A percentile compares a stretch with the other conserved stretches of the same genome.
Conservation (phyloP, 371 early-diverging fungal genomes). For the Apophysomyces variabilis region DNA sequence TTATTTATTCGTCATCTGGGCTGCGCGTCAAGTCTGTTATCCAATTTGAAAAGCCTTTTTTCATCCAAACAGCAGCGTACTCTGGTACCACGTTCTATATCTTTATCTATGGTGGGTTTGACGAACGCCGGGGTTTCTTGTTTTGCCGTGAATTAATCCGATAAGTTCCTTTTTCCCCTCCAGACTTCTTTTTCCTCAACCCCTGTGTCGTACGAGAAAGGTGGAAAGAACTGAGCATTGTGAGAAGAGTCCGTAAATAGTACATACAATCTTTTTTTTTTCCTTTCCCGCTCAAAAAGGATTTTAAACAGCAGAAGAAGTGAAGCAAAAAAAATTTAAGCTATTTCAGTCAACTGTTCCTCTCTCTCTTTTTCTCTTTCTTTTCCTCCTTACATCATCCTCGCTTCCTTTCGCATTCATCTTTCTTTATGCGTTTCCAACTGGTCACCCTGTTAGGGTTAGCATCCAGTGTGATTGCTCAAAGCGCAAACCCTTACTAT, state of each 20-base stretch:
- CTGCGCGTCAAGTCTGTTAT: not conserved
- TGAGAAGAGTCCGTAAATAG: constrained; percentile 3
- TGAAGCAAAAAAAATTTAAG: not conserved
- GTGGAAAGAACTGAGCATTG: not conserved
- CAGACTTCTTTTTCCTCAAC: no score
- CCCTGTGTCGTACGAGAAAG: constrained; percentile 1
- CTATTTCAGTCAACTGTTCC: no score
- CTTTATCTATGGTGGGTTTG: not conserved
- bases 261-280: not conserved
- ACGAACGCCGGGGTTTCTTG: not conserved
- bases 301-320: constrained; percentile 4
- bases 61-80: not conserved
- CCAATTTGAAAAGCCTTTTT: not conserved
- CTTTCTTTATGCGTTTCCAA: not conserved
- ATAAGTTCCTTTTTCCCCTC: not conserved
- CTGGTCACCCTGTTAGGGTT: not conserved
- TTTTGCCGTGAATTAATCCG: not conserved
- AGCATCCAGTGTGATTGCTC: constrained; percentile 4
- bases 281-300: not conserved
- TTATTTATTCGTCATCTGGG: not conserved
- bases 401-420: not conserved
- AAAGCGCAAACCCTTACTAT: constrained; percentile 14
- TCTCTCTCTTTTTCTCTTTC: no score
- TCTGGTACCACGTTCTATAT: not conserved
- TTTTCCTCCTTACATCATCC: not conserved